Evolutionary conservation across 495 filamentous ascomycete genomes (phyloP), one percentile per base, ranked within the genome.

Genomic region (Lepidopterella palustris): DNA sequence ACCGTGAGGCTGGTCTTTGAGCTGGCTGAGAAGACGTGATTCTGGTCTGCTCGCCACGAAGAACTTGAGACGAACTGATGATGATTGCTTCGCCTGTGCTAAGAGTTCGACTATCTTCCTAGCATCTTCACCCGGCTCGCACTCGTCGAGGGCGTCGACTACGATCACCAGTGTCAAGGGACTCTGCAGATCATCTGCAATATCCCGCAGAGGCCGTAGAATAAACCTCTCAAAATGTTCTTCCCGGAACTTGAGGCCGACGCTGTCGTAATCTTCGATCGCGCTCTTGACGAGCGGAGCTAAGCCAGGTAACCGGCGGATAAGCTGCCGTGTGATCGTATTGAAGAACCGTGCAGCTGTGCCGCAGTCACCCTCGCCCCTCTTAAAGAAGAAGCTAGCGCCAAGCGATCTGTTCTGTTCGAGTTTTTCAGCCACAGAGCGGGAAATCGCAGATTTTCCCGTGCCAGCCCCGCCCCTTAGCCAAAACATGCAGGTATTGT

Each of bases 21-120:
- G 66, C 1, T 55, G 49, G 29, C 32, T 39, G 0, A 55, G 61
- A 40, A 71, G 66, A 21, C 58, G 66, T 40, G 63, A 53, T 53
- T 72, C 71, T 47, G 68, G 71, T 61, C 64, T 68, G 66, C 72
- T 74, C 20, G 72, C 69, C 15, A 74, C 29, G 45, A 74, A 65
- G 23, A 73, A 32, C 21, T 64, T 59, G 0, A 72, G 54, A 21
- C 40, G 58, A 24, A 67, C 40, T 9, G 55, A n/a, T 9, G 47
- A 49, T 15, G 68, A 53, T 10, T 5, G 45, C 49, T 59, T 55
- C 40, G 59, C 28, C 39, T 68, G 24, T n/a, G 70, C 35, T 13
- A 73, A 51, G 26, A 73, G 53, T 50, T 60, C 53, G 29, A 72
- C 26, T 49, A 74, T 67, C 0, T 51, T 32, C 45, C 42, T 23